Percentiles rank a stretch among this genome's conserved stretches.
phyloP scores from a whole-genome alignment of 2,329 filamentous ascomycete genomes.

The Xylaria sp. region DNA sequence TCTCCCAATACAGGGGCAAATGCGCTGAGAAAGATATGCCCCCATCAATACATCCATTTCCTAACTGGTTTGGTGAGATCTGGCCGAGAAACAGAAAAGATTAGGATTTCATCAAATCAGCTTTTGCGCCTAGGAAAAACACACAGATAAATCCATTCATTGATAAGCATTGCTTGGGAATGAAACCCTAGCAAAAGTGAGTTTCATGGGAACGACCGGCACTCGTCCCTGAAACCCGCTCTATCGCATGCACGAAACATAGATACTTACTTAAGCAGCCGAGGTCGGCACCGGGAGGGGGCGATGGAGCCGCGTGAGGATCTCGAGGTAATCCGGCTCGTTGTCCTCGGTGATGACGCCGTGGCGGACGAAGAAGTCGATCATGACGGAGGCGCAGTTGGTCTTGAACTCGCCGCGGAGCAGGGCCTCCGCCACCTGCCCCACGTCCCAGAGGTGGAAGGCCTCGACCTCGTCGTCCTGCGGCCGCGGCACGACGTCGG shows the following conservation, averaged over 20 bases:
- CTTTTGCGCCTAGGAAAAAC: too few relatives aligned
- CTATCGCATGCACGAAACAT: not conserved
- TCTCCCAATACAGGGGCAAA: too few relatives aligned
- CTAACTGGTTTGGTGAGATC: too few relatives aligned
- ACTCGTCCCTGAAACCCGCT: not conserved
- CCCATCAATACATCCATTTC: too few relatives aligned
- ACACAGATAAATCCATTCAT: too few relatives aligned
- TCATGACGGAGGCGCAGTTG: conserved; percentile 67
- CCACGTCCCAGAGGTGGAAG: conserved; percentile 60
- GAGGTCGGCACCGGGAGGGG: conserved; percentile 25
- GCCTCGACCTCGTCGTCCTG: conserved; percentile 62
- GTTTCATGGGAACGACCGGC: too few relatives aligned
- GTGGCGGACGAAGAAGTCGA: conserved; percentile 74
- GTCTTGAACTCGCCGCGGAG: conserved; percentile 69
- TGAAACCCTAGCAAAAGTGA: too few relatives aligned
- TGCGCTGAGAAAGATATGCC: too few relatives aligned
- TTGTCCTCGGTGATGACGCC: conserved; percentile 66
- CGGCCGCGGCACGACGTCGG: conserved; percentile 59
- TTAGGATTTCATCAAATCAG: too few relatives aligned
- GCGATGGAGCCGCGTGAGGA: conserved; percentile 43
- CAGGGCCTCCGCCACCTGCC: conserved; percentile 57
- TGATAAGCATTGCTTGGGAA: too few relatives aligned
- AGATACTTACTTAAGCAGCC: not conserved
- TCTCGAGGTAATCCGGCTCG: conserved; percentile 68
- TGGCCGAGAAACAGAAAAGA: too few relatives aligned